Evolutionary conservation across 1,284 basidiomycete genomes (phyloP), one percentile per base, ranked within the genome.

Genomic region (Apiotrichum gamsii): DNA sequence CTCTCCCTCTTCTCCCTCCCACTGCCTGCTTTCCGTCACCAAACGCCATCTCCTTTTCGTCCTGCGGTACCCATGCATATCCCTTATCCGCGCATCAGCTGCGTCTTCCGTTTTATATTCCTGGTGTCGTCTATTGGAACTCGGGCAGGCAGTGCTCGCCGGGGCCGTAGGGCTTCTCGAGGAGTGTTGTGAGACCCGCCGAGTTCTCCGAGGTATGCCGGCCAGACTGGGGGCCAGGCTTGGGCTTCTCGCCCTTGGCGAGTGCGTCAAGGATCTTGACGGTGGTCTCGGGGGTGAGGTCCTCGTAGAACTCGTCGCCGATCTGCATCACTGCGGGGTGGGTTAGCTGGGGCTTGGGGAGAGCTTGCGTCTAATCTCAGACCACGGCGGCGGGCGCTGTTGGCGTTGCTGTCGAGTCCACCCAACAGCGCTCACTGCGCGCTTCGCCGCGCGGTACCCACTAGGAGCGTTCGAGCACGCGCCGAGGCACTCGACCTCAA

Each of bases 381-480:
- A n/a, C n/a, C n/a, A n/a, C n/a, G n/a, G n/a, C n/a, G n/a, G n/a
- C n/a, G n/a, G n/a, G n/a, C n/a, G n/a, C n/a, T n/a, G n/a, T n/a
- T n/a, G n/a, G n/a, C n/a, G n/a, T n/a, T n/a, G n/a, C n/a, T n/a
- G n/a, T n/a, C n/a, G n/a, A n/a, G n/a, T n/a, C n/a, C n/a, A n/a
- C n/a, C n/a, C n/a, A n/a, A n/a, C n/a, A n/a, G n/a, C n/a, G n/a
- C n/a, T n/a, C n/a, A n/a, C n/a, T n/a, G n/a, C n/a, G n/a, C n/a
- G n/a, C n/a, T n/a, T n/a, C n/a, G n/a, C 41, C 8, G 5, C 8
- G n/a, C 28, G 4, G 8, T n/a, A 65, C 71, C 60, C 57, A 73
- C 71, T 99, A 11, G 94, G 94, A n/a, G 95, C 95, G 73, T 97
- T 99, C 60, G 87, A 87, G 75, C 94, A 99, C 41, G 94, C 95